Evolutionary conservation across 1,284 basidiomycete genomes (phyloP), one percentile per base, ranked within the genome.

Genomic region (Ceratobasidium sp.): DNA sequence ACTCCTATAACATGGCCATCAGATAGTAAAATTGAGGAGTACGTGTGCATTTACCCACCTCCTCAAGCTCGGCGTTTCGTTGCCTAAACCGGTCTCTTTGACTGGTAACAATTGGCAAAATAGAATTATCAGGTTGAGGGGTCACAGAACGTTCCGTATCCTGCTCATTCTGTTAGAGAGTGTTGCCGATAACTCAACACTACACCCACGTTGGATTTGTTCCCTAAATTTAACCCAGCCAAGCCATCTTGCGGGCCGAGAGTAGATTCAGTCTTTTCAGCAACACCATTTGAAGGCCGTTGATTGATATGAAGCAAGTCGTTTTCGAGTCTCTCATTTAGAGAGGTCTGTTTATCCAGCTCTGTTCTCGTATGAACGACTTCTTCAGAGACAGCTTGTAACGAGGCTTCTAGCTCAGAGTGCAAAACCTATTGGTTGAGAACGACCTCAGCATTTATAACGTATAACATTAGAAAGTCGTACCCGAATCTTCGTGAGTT

Each of bases 71-170:
- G 23, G 95, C 93, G 82, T 99, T 99, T 20, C 97, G 90, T 82
- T 96, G 94, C 67, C 97, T 89, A 89, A 99, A 99, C 5, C 97
- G 90, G 82, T 99, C 97, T 76, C 97, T 89, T 83, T 99, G 98
- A 79, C 93, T 94, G 0, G 97, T 99, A 49, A 99, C 97, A 80
- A 99, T 99, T 0, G 96, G 96, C 17, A 98, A 84, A 80, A 98
- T 98, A 0, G 95, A 96, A 0, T 92, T 94, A 81, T 98, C 96
- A 4, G 93, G 28, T 42, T 51, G 63, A 39, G 47, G 26, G 75
- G 77, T 68, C 11, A 71, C 35, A 33, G 69, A 56, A 60, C 79
- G 74, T 49, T 76, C 76, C 28, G 86, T 83, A 5, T 63, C 61
- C 76, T 64, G 53, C 17, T 20, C 33, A n/a, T 37, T 42, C 11